These are phyloP conservation scores for Myriangium duriaei DNA, from an alignment of 2,329 filamentous ascomycete genomes.

Conservation along the genomic window DNA sequence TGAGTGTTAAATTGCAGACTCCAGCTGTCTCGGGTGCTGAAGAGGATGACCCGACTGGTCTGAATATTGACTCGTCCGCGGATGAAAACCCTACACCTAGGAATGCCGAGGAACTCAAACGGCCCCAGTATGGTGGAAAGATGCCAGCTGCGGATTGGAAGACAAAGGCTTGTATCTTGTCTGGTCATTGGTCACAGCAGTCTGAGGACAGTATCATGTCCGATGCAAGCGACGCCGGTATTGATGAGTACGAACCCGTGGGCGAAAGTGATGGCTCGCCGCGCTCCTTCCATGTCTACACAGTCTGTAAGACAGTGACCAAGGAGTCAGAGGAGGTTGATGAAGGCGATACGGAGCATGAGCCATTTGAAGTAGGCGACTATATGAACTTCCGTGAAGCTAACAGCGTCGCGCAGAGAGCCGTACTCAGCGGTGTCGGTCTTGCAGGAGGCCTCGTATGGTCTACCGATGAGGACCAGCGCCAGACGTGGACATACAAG, in stretches of 20 bases:
- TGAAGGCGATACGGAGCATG: background rate
- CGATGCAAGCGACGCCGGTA: no score
- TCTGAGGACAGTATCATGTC: no score
- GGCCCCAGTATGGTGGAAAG: background rate
- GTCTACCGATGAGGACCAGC: background rate
- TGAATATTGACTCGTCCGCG: background rate
- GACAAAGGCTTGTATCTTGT: no score
- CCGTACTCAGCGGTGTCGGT: background rate
- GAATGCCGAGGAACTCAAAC: background rate
- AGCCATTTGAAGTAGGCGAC: background rate
- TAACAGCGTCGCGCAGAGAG: background rate
- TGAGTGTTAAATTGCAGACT: background rate
- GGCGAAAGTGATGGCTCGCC: background rate
- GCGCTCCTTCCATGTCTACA: background rate
- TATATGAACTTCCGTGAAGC: background rate
- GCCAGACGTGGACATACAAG: no score
- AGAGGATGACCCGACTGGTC: background rate
- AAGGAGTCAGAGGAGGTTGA: background rate
- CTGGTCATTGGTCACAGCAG: no score
- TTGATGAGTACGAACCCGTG: background rate
- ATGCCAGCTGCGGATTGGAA: background rate
- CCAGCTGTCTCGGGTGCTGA: background rate
- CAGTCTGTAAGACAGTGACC: background rate
- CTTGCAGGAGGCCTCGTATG: background rate
- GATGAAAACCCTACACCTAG: background rate